Evolutionary conservation across 176 grass and related monocot species (phyloP), one percentile per base, ranked within the genome.

Genomic region (Aegilops tauschii): DNA sequence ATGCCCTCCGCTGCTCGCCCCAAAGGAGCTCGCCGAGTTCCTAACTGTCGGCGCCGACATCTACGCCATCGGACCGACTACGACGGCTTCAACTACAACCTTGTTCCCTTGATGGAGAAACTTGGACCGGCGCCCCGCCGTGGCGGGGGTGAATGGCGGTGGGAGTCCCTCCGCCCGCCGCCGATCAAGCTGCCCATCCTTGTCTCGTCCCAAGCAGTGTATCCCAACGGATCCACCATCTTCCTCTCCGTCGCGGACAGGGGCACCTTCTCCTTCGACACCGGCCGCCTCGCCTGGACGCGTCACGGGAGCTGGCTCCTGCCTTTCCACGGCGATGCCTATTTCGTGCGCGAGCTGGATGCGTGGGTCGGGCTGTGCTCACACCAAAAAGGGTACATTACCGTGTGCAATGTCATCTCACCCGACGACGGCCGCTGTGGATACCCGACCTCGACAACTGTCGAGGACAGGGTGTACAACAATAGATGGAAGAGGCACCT

Each of bases 291-390:
- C 29, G 3, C 29, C 44, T 36, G 65, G 44, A 13, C 11, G 44
- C 65, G 20, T 27, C 64, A 35, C 44, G 80, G 80, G 28, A 12
- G 4, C 45, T 58, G 65, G 45, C 20, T 36, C 65, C 65, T 70
- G 20, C 80, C 65, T 7, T 82, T 82, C 45, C 0, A 14, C 6
- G 80, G 12, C 30, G 8, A 82, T 65, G 80, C 65, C 20, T 37
- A 25, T 65, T 70, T 56, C 21, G 21, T 82, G 30, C 30, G 31
- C 1, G 12, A 56, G 30, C 47, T 70, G 30, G 65, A 58, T 30
- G 65, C 45, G 2, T 82, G 65, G 65, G 80, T 82, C 30, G 65
- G 65, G 5, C 65, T 82, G 61, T 65, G 8, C 78, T 65, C 36
- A 14, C 13, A 12, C n/a, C 44, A 54, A 12, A 1, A 1, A 34